Evolutionary conservation across 2,329 filamentous ascomycete genomes (phyloP), one percentile per base, ranked within the genome.

Genomic region (Malbranchea cinnamomea): DNA sequence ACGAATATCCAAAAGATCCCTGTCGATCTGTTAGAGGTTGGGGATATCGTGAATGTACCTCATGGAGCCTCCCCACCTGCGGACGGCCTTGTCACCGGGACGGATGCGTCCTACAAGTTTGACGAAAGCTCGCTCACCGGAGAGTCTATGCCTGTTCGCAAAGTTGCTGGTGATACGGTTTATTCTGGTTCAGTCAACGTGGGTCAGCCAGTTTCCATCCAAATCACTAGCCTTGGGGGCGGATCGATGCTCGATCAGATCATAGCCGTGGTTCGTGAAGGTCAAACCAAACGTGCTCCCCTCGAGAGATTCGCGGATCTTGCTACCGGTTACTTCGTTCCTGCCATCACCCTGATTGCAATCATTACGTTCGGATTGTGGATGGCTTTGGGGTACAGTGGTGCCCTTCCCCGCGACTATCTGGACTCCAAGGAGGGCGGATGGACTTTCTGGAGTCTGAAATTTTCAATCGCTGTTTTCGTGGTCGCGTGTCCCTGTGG

Each of bases 71-170:
- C 84, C 1, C 87, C 87, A 0, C 80, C 87, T 1, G 82, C 78
- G 4, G 87, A 94, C 48, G 85, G 85, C 5, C 48, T 56, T 3
- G 45, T 92, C 12, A 42, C 65, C 7, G 46, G 46, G 2, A 53
- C 56, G 2, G 74, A 71, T 3, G n/a, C n/a, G n/a, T 64, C 71
- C 28, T 72, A 71, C 25, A 67, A 62, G 28, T 93, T 94, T 45
- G 83, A 94, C 46, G 87, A 95, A 51, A 85, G 83, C 7, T 91
- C 83, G 37, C 62, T 95, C 36, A 94, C 87, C 1, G 62, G 62
- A 34, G 62, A 65, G 45, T 62, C 62, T 1, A 54, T 46, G 30
- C 58, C 59, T 6, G 58, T 62, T 12, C 48, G 44, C 26, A 65
- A 65, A 41, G 35, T 36, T 3, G 35, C 35, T 1, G 57, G 52